A percentile compares a stretch with the other conserved stretches of the same genome.
phyloP scores from a whole-genome alignment of 192 early-diverging fungal species.

The Rhizophagus sp. region DNA sequence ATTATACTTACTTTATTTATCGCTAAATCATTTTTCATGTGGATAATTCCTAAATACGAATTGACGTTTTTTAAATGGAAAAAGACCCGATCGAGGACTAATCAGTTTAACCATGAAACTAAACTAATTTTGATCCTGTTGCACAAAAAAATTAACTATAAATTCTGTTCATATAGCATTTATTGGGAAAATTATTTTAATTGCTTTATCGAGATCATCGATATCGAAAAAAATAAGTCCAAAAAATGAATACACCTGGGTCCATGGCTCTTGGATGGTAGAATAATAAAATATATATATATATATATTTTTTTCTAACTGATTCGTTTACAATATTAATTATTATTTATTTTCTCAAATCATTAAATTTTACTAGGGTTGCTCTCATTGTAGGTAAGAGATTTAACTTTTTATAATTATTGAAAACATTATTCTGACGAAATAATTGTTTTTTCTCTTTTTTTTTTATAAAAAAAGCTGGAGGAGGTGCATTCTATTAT shows the following conservation, averaged over 20 bases:
- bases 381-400: slow-evolving; percentile 12
- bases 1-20: no score
- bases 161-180: no score
- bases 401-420: not conserved
- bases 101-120: no score
- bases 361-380: not conserved
- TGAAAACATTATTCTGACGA: not conserved
- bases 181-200: no score
- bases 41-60: no score
- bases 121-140: no score
- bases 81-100: no score
- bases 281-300: not conserved
- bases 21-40: no score
- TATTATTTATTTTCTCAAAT: not conserved
- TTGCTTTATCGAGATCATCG: no score
- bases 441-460: not conserved
- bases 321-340: not conserved
- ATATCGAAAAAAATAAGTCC: not conserved
- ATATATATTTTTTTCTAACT: not conserved
- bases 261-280: slow-evolving; percentile 25
- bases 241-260: slow-evolving; percentile 28
- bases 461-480: slow-evolving; percentile 10
- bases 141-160: no score
- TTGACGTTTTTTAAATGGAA: no score
- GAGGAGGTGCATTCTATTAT: slow-evolving; percentile 26